Conservation (phyloP, 2,329 filamentous ascomycete genomes). For the Tothia fuscella region DNA sequence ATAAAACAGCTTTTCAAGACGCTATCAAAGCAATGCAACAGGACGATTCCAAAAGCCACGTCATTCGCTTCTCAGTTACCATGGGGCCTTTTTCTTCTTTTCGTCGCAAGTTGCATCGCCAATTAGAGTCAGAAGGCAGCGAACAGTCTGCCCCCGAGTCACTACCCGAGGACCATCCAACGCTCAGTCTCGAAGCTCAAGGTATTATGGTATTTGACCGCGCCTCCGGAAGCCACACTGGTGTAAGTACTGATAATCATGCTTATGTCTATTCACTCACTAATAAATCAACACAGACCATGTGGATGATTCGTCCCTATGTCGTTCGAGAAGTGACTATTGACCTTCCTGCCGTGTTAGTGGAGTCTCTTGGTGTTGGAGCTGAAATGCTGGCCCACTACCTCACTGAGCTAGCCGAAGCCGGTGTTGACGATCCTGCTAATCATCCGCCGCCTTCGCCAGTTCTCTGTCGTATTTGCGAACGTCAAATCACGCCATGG, state of each 20-base stretch:
- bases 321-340: slow-evolving; percentile 89
- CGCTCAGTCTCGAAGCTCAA: slow-evolving; percentile 81
- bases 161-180: slow-evolving; percentile 34
- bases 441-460: slow-evolving; percentile 70
- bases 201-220: slow-evolving; percentile 97
- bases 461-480: slow-evolving; percentile 90
- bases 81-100: slow-evolving; percentile 60
- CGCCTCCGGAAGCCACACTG: slow-evolving; percentile 72
- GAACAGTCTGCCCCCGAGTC: slow-evolving; percentile 24
- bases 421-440: slow-evolving; percentile 60
- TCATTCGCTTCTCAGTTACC: slow-evolving; percentile 67
- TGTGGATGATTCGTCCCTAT: slow-evolving; percentile 99
- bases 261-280: background rate
- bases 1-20: slow-evolving; percentile 69
- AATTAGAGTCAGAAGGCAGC: background rate
- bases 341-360: slow-evolving; percentile 76
- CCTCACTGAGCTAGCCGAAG: slow-evolving; percentile 77
- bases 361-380: slow-evolving; percentile 86
- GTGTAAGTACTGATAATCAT: slow-evolving; percentile 48
- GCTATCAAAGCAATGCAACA: slow-evolving; percentile 80
- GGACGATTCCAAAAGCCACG: slow-evolving; percentile 86
- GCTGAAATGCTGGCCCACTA: slow-evolving; percentile 92
- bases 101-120: slow-evolving; percentile 21
- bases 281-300: slow-evolving; percentile 54
- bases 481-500: slow-evolving; percentile 94